These are phyloP conservation scores for Neobulgaria alba DNA, from an alignment of 2,329 filamentous ascomycete genomes.

Conservation along the genomic window DNA sequence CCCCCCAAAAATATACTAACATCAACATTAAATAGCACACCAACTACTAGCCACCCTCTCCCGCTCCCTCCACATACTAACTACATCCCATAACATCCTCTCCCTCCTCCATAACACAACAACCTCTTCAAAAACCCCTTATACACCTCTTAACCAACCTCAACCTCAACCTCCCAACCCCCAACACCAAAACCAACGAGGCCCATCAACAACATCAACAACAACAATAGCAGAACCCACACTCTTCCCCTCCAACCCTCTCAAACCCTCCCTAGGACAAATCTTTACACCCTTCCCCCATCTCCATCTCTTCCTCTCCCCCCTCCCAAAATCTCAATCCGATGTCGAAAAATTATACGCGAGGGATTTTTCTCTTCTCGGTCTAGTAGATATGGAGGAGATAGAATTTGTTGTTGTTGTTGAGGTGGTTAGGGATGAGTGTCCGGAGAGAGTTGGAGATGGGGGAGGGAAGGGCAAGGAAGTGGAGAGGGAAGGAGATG, in stretches of 20 bases:
- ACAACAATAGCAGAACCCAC: slow-evolving; percentile 5
- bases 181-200: neutral
- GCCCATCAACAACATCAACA: neutral
- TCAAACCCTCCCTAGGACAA: slow-evolving; percentile 34
- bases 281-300: slow-evolving; percentile 47
- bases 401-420: slow-evolving; percentile 14
- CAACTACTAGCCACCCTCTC: slow-evolving; percentile 39
- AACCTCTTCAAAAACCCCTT: slow-evolving; percentile 32
- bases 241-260: slow-evolving; percentile 16
- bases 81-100: slow-evolving; percentile 37
- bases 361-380: too few relatives aligned
- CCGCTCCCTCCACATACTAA: slow-evolving; percentile 37
- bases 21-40: slow-evolving; percentile 34
- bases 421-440: slow-evolving; percentile 27
- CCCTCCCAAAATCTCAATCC: slow-evolving; percentile 32
- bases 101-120: slow-evolving; percentile 47
- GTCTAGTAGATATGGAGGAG: too few relatives aligned
- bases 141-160: slow-evolving; percentile 31
- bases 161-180: neutral
- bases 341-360: slow-evolving; percentile 34
- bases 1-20: neutral
- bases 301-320: slow-evolving; percentile 44
- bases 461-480: too few relatives aligned
- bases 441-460: too few relatives aligned
- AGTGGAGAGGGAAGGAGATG: neutral